Percentiles rank a stretch among this genome's conserved stretches.
These are phyloP conservation scores for Coffea eugenioides DNA, from an alignment of 257 asterid species.

Conservation along the genomic window DNA sequence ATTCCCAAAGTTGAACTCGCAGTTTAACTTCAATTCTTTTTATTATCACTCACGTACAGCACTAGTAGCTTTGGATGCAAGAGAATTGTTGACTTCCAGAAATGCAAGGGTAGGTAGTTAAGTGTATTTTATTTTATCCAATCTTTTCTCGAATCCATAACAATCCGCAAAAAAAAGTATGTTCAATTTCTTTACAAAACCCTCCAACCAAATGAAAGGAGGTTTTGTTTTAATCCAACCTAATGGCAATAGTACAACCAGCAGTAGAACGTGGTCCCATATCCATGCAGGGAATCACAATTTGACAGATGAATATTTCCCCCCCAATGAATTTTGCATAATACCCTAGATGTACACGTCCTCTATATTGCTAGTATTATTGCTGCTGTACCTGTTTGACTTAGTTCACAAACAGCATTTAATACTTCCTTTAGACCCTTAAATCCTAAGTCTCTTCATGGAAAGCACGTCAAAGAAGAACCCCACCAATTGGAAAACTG, in stretches of 20 bases:
- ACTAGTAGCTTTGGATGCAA: neutral
- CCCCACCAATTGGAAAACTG: conserved; percentile 36
- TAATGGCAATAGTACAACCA: neutral
- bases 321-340: neutral
- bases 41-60: no score
- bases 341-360: neutral
- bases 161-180: neutral
- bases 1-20: no score
- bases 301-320: no score
- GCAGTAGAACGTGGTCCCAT: neutral
- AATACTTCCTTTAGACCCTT: neutral
- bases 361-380: neutral
- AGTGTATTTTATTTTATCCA: neutral
- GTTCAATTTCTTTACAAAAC: neutral
- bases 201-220: neutral
- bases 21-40: no score
- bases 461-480: conserved; percentile 50
- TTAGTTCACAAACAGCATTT: neutral
- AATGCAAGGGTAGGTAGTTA: no score
- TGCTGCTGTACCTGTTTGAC: neutral
- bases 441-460: conserved; percentile 35
- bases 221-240: neutral
- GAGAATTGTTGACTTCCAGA: neutral
- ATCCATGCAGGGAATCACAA: neutral
- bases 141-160: neutral